Base-by-base conservation (phyloP, 1,284 basidiomycete species). In the Calocybe gambosa region DNA sequence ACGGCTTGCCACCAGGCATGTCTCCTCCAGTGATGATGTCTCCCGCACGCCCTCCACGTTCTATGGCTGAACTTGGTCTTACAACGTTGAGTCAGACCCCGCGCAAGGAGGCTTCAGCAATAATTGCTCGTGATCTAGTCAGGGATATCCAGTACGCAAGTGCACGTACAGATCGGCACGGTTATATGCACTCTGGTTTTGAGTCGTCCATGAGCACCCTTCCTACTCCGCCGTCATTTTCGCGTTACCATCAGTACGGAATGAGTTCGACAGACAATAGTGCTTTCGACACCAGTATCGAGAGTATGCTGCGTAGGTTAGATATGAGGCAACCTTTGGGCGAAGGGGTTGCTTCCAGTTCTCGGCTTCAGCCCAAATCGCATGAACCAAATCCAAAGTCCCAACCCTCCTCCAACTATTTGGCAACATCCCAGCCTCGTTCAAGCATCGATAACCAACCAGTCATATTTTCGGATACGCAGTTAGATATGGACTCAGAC, bases 21-120 rank as follows among this genome's bases (percentile, higher is more conserved):
- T 93, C 90, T 0, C 90, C 93, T 1, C 90, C 89, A 1, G 77
- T 86, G 3, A 85, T 87, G 46, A 82, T 93, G 78, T 86, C 84
- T 21, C 92, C 90, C 49, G 82, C 82, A 1, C 77, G 84, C n/a
- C 84, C 85, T 0, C 74, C 80, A 7, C 74, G 78, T 44, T 75
- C 75, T 0, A 69, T 71, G 9, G 66, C 71, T 6, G 76, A 76
- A 52, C 68, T 73, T 1, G 73, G 71, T 20, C 64, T 74, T 15
- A 63, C 79, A 12, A 78, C 72, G 39, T 70, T 90, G 16, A 77
- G 78, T 6, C 75, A 70, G 49, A 81, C 77, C 5, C 80, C 85
- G 2, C 70, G 65, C 31, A 80, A 75, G 55, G 77, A 79, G 47
- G 85, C 87, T 9, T 85, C 85, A 1, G 69, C 74, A 15, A 73